Conservation (phyloP, 2,329 filamentous ascomycete genomes). For the Didymella segeticola region DNA sequence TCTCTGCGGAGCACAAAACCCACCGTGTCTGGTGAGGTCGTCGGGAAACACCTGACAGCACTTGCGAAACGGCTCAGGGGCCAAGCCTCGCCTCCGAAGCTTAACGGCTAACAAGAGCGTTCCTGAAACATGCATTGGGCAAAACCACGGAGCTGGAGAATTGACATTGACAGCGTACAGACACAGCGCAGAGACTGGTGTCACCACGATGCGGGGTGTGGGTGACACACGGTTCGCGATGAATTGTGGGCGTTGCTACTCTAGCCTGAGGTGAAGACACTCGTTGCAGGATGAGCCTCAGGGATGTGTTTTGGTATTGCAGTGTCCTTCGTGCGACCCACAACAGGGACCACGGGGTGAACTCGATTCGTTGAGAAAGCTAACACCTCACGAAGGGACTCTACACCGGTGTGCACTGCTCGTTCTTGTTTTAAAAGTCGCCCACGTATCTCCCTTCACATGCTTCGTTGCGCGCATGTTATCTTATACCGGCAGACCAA, state of each 20-base stretch:
- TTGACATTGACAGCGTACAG: conserved; percentile 6
- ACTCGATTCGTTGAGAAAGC: not conserved
- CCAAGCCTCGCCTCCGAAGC: conserved; percentile 13
- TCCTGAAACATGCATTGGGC: not conserved
- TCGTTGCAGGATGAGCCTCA: conserved; percentile 8
- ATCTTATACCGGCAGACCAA: not conserved
- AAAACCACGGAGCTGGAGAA: not conserved
- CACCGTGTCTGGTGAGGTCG: conserved; percentile 6
- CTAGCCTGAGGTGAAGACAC: not conserved
- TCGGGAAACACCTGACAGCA: conserved; percentile 11
- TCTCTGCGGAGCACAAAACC: conserved; percentile 14
- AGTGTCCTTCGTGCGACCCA: conserved; percentile 4
- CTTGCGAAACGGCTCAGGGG: conserved; percentile 10
- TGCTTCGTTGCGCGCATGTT: not conserved
- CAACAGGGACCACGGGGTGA: not conserved
- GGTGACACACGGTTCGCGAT: not conserved
- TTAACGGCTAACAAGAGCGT: conserved; percentile 4
- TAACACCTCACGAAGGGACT: not conserved
- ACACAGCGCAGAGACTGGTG: conserved; percentile 1
- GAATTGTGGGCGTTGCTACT: not conserved
- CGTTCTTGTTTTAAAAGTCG: no score
- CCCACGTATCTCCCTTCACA: not conserved
- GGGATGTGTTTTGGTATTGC: not conserved
- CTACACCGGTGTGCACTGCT: not conserved
- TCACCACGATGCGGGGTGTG: conserved; percentile 1